A percentile compares a stretch with the other conserved stretches of the same genome.
These are phyloP conservation scores for Camelina hispida DNA, from an alignment of 345 rosid genomes.

Conservation along the genomic window DNA sequence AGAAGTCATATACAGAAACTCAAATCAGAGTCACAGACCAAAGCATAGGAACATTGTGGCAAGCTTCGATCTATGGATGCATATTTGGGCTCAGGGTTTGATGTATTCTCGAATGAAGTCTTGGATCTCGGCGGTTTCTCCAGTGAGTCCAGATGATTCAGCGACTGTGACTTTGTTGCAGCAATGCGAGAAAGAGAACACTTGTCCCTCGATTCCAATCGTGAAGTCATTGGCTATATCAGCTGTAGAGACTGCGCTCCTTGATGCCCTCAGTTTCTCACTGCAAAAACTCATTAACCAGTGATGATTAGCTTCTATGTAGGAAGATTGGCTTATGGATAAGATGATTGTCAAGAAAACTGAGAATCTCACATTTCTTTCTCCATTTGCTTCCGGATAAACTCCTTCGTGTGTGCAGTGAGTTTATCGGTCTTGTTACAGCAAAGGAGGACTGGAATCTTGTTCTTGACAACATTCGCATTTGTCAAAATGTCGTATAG, in stretches of 20 bases:
- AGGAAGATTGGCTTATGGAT: not conserved
- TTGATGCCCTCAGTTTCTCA: conserved; percentile 48
- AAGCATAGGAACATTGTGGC: conserved; percentile 14
- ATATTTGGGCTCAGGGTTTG: conserved; percentile 54
- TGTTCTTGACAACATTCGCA: conserved; percentile 74
- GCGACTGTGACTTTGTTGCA: conserved; percentile 69
- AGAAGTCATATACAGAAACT: conserved; percentile 34
- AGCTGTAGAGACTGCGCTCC: conserved; percentile 81
- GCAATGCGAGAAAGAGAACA: conserved; percentile 80
- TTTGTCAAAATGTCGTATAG: conserved; percentile 87
- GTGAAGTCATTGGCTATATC: conserved; percentile 82
- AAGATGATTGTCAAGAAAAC: conserved; percentile 2
- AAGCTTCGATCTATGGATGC: conserved; percentile 11
- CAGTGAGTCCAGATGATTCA: conserved; percentile 80
- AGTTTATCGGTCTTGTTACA: conserved; percentile 98
- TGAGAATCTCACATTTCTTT: conserved; percentile 80
- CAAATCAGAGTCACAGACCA: conserved; percentile 31
- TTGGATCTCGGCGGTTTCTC: conserved; percentile 66
- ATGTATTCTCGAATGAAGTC: conserved; percentile 75
- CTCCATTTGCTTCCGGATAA: conserved; percentile 87
- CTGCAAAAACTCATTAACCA: conserved; percentile 4
- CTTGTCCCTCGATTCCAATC: conserved; percentile 75
- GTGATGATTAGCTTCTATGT: not conserved
- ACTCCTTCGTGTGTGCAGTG: conserved; percentile 94
- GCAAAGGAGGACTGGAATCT: conserved; percentile 79